Base-by-base conservation (phyloP, 1,284 basidiomycete genomes). In the Rhodotorula sp. region DNA sequence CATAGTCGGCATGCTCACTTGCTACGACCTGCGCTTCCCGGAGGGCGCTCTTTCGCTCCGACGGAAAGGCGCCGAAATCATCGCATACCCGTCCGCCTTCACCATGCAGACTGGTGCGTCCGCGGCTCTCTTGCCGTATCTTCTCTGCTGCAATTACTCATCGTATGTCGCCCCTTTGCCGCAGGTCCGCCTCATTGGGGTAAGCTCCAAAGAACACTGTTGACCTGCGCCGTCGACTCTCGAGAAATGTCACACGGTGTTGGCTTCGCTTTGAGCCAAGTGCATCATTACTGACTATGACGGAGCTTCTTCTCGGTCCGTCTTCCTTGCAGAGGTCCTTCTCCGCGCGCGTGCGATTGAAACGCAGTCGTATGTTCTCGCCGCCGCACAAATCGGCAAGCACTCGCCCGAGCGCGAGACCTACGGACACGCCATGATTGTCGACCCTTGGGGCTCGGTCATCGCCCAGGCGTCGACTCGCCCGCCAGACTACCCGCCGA, bases 21-120 rank as follows among this genome's bases (percentile, higher is more conserved):
- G 84, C 79, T 85, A 84, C 77, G 84, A 85, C 72, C 75, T 85
- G 29, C 79, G 84, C 65, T 81, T 84, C 67, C 84, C 84, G 2
- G 84, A 85, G 72, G 79, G 81, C 1, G 80, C 82, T 1, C 76
- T 83, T 8, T 77, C 81, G 4, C 75, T 85, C 14, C 79, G 82
- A 0, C 67, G 81, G 20, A 75, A 79, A 45, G 84, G 84, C 0
- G 83, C 84, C 0, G 77, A 84, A 8, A 70, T 84, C n/a, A 70
- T 85, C 22, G 80, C 82, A 0, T 84, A 84, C 71, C 84, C 84
- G 0, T 81, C 81, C 0, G 84, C 84, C 0, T 85, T 85, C 73
- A 84, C 83, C 0, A 76, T 84, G 1, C 79, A 81, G 54, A 83
- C 82, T 0, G 83, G 84, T 53, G 51, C 61, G 70, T 56, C 10